These are phyloP conservation scores for Lachancea waltii DNA, from an alignment of 805 yeast genomes.

Conservation along the genomic window DNA sequence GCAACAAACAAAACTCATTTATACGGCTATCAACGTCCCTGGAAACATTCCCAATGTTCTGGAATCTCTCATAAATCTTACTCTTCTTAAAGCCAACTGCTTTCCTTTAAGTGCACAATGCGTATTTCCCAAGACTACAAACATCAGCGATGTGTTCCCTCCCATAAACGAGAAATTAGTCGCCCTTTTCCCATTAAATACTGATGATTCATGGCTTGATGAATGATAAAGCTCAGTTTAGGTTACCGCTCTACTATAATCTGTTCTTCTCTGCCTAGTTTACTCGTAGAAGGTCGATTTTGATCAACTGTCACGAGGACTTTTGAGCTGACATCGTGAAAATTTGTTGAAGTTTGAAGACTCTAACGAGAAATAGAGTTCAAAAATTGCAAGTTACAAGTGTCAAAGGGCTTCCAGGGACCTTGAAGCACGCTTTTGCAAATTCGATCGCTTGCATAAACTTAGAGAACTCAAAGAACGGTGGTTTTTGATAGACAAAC, in stretches of 20 bases:
- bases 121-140: constrained; percentile 26
- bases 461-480: background rate
- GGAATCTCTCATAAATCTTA: constrained; percentile 27
- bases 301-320: constrained; percentile 1
- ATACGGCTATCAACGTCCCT: constrained; percentile 20
- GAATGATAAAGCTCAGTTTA: constrained; percentile 4
- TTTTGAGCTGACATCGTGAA: background rate
- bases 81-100: constrained; percentile 30
- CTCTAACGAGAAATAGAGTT: background rate
- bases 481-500: constrained; percentile 1
- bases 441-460: background rate
- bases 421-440: background rate
- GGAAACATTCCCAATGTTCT: constrained; percentile 26
- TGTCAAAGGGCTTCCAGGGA: background rate
- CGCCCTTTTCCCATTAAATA: constrained; percentile 24
- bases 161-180: constrained; percentile 23
- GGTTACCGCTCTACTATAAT: too few relatives aligned
- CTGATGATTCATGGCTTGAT: constrained; percentile 30
- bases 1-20: constrained; percentile 14
- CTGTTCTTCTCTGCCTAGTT: background rate
- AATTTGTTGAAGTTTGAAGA: constrained; percentile 5
- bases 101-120: constrained; percentile 27
- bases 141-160: constrained; percentile 26
- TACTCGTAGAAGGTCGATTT: background rate
- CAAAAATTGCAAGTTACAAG: background rate